phyloP scores from a whole-genome alignment of 2,329 filamentous ascomycete species.

The Fusarium torreyae region DNA sequence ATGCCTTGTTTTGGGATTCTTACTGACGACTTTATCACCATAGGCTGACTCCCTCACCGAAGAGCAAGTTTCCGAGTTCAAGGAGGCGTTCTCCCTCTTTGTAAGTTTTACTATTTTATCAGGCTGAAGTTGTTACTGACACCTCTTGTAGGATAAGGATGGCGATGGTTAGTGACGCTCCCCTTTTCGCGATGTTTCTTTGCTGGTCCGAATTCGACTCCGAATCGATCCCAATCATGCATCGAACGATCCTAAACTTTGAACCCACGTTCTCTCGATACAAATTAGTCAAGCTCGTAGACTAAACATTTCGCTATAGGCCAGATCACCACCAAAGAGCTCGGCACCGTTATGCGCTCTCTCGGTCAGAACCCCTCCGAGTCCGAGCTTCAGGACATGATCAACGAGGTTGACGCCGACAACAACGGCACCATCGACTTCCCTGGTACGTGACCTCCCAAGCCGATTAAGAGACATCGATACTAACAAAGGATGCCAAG shows the following conservation, averaged over 20 bases:
- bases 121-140: conserved; percentile 46
- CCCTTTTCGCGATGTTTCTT: conserved; percentile 31
- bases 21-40: conserved; percentile 46
- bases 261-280: conserved; percentile 8
- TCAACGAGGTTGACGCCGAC: conserved; percentile 93
- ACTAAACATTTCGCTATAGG: conserved; percentile 64
- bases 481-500: conserved; percentile 61
- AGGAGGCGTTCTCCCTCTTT: conserved; percentile 99
- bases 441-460: conserved; percentile 73
- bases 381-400: conserved; percentile 93
- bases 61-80: conserved; percentile 99
- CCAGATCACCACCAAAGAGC: conserved; percentile 92
- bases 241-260: conserved; percentile 2
- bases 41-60: conserved; percentile 99
- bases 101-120: conserved; percentile 72
- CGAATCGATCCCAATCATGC: conserved; percentile 23
- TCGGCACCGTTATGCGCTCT: conserved; percentile 92
- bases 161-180: conserved; percentile 81
- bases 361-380: conserved; percentile 92
- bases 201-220: conserved; percentile 25
- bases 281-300: conserved; percentile 25
- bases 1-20: conserved; percentile 26
- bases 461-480: background rate
- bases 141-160: conserved; percentile 80
- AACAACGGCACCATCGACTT: conserved; percentile 96